phyloP scores from a whole-genome alignment of 2,329 filamentous ascomycete genomes.

The Colletotrichum incanum region DNA sequence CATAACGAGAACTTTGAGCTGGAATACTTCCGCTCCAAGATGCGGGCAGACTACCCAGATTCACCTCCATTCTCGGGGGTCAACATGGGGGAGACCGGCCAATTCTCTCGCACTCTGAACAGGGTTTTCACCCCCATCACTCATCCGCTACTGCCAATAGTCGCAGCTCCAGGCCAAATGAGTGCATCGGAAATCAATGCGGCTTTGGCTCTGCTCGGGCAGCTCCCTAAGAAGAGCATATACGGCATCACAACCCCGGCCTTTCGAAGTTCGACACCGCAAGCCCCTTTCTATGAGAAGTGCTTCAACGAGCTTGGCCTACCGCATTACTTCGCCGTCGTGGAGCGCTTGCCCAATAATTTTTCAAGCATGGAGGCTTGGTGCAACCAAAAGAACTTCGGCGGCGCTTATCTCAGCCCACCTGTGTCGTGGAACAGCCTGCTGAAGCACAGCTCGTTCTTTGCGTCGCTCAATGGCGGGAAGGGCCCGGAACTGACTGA shows the following conservation, averaged over 20 bases:
- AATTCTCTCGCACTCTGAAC: slow-evolving; percentile 87
- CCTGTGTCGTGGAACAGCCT: slow-evolving; percentile 75
- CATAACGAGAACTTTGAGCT: slow-evolving; percentile 92
- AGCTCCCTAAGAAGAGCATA: slow-evolving; percentile 83
- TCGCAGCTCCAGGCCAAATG: slow-evolving; percentile 88
- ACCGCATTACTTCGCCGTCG: slow-evolving; percentile 84
- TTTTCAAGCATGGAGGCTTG: slow-evolving; percentile 79
- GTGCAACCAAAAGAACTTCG: slow-evolving; percentile 82
- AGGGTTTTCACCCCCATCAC: slow-evolving; percentile 91
- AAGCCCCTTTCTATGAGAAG: slow-evolving; percentile 89
- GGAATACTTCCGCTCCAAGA: slow-evolving; percentile 87
- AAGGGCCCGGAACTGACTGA: slow-evolving; percentile 76
- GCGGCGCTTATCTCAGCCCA: slow-evolving; percentile 86
- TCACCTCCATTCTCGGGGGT: slow-evolving; percentile 84
- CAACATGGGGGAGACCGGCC: slow-evolving; percentile 90
- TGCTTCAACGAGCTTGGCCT: slow-evolving; percentile 87
- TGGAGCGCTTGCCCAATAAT: slow-evolving; percentile 78
- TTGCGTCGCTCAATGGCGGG: slow-evolving; percentile 65
- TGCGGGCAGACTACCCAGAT: slow-evolving; percentile 78
- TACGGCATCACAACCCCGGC: slow-evolving; percentile 84
- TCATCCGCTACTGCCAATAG: slow-evolving; percentile 85
- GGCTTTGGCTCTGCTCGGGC: slow-evolving; percentile 83
- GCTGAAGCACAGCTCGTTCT: slow-evolving; percentile 69
- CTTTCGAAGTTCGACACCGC: slow-evolving; percentile 75
- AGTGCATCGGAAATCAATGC: slow-evolving; percentile 89